Conservation (phyloP, 371 early-diverging fungal genomes). For the Globomyces sp. region DNA sequence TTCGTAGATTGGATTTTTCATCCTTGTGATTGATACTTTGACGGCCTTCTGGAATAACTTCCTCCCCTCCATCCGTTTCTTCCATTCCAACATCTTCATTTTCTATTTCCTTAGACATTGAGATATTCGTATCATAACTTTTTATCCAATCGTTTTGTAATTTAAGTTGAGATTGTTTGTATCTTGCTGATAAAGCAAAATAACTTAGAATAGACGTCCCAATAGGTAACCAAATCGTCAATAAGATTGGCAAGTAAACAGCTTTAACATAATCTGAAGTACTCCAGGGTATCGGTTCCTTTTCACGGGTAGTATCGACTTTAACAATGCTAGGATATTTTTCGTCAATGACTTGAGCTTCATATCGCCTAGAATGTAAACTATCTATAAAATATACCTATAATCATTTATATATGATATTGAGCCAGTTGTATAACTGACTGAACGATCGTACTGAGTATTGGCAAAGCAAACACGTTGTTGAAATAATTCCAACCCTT, state of each 20-base stretch:
- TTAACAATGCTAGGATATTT: slow-evolving; percentile 30
- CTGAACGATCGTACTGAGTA: slow-evolving; percentile 64
- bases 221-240: slow-evolving; percentile 16
- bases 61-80: neutral
- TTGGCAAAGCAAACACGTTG: slow-evolving; percentile 63
- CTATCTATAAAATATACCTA: slow-evolving; percentile 35
- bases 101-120: neutral
- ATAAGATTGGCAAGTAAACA: slow-evolving; percentile 6
- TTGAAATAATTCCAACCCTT: slow-evolving; percentile 54
- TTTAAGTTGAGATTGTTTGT: neutral
- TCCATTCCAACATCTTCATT: slow-evolving; percentile 3
- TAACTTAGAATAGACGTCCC: slow-evolving; percentile 4
- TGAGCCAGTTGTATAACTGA: slow-evolving; percentile 67
- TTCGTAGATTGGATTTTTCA: slow-evolving; percentile 3
- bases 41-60: neutral
- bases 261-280: neutral
- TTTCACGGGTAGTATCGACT: slow-evolving; percentile 14
- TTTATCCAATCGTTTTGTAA: neutral
- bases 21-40: neutral
- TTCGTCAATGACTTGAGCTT: slow-evolving; percentile 17
- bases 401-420: slow-evolving; percentile 26
- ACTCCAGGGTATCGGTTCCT: slow-evolving; percentile 25
- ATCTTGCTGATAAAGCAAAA: neutral
- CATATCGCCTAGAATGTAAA: slow-evolving; percentile 30
- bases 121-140: neutral